phyloP scores from a whole-genome alignment of 2,329 filamentous ascomycete genomes.

The Diplodia seriata region DNA sequence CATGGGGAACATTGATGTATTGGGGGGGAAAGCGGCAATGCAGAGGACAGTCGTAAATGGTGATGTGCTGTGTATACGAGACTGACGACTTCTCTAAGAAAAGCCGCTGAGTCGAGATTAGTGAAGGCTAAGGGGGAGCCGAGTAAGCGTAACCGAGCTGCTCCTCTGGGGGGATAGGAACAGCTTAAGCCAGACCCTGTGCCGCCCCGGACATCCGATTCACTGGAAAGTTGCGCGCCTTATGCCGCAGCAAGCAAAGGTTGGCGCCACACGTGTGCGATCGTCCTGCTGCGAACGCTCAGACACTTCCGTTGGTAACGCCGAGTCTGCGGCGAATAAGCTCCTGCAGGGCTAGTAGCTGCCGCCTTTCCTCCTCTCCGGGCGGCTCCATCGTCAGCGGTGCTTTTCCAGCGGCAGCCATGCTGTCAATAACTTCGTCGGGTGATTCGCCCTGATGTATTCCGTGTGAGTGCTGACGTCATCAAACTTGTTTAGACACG shows the following conservation, averaged over 20 bases:
- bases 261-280: conserved; percentile 20
- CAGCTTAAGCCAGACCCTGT: conserved; percentile 23
- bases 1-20: conserved; percentile 1
- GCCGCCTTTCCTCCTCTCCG: conserved; percentile 29
- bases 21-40: neutral
- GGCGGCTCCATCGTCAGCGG: conserved; percentile 7
- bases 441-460: conserved; percentile 51
- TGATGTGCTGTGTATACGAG: conserved; percentile 10
- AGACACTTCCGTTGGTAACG: conserved; percentile 27
- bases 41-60: conserved; percentile 15
- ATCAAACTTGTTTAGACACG: conserved; percentile 36
- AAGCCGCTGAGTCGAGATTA: conserved; percentile 25
- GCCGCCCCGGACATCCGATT: conserved; percentile 16
- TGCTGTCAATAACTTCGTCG: conserved; percentile 41
- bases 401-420: conserved; percentile 23
- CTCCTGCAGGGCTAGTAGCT: conserved; percentile 32
- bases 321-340: conserved; percentile 33
- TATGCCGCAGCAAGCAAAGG: conserved; percentile 13
- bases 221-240: conserved; percentile 15
- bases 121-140: conserved; percentile 13
- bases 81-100: conserved; percentile 1
- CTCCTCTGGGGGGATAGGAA: conserved; percentile 12
- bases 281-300: conserved; percentile 15
- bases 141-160: conserved; percentile 26
- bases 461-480: conserved; percentile 45